Conservation (phyloP, 805 yeast genomes). For the Candida anglica region DNA sequence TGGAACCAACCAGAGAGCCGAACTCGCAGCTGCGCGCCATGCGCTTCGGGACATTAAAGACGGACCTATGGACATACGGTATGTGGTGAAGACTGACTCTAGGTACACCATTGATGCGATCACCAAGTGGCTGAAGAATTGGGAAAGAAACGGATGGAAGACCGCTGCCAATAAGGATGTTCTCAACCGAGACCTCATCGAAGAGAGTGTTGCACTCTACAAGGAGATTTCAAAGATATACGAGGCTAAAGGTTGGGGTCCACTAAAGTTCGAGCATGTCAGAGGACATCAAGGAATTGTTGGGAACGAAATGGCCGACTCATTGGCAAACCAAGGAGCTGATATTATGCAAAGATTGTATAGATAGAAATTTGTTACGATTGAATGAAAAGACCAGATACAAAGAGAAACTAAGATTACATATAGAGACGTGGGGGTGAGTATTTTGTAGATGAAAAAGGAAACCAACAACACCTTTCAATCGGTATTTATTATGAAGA, state of each 20-base stretch:
- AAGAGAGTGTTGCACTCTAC: slow-evolving; percentile 19
- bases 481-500: too few relatives aligned
- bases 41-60: slow-evolving; percentile 48
- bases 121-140: slow-evolving; percentile 51
- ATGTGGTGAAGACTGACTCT: slow-evolving; percentile 65
- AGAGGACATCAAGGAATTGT: slow-evolving; percentile 63
- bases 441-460: too few relatives aligned
- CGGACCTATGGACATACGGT: slow-evolving; percentile 25
- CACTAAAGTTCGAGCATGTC: slow-evolving; percentile 55
- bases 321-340: slow-evolving; percentile 66
- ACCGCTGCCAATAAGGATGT: slow-evolving; percentile 43
- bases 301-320: slow-evolving; percentile 80
- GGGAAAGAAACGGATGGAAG: slow-evolving; percentile 58
- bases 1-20: slow-evolving; percentile 75
- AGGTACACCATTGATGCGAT: slow-evolving; percentile 56
- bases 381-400: too few relatives aligned
- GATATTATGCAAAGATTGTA: too few relatives aligned
- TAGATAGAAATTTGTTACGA: too few relatives aligned
- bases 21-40: slow-evolving; percentile 58
- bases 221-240: slow-evolving; percentile 35
- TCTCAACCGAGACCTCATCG: slow-evolving; percentile 49
- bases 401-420: too few relatives aligned
- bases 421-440: too few relatives aligned
- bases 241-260: slow-evolving; percentile 24
- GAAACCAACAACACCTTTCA: too few relatives aligned